Conservation (phyloP, 495 filamentous ascomycete species). For the Ramalina intermedia region DNA sequence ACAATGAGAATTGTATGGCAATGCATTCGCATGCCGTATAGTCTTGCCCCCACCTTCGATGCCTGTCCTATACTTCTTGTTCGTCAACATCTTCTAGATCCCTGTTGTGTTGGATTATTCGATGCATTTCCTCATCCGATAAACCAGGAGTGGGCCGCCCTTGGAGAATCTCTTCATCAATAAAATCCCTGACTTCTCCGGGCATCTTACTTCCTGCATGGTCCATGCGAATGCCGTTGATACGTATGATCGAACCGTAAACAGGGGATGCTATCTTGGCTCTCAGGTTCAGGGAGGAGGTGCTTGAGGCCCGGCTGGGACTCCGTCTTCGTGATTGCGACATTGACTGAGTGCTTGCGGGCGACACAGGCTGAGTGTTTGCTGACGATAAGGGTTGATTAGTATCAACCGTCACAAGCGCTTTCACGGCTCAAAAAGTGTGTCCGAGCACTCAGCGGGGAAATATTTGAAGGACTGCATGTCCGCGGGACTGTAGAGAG, state of each 20-base stretch:
- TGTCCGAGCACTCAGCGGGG: too few relatives aligned
- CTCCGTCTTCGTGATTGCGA: not conserved
- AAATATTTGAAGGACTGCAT: too few relatives aligned
- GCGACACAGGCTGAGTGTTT: not conserved
- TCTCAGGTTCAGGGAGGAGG: not conserved
- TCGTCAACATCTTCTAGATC: not conserved
- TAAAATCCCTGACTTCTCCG: not conserved
- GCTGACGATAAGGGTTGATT: too few relatives aligned
- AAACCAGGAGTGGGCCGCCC: not conserved
- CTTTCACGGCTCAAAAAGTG: too few relatives aligned
- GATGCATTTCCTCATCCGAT: not conserved
- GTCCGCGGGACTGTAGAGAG: too few relatives aligned
- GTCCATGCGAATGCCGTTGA: constrained; percentile 1
- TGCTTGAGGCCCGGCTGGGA: not conserved
- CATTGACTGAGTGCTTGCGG: not conserved
- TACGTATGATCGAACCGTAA: not conserved
- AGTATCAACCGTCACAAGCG: not conserved
- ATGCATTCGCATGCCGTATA: not conserved
- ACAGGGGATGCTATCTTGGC: not conserved
- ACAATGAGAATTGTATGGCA: constrained; percentile 4
- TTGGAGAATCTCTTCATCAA: not conserved
- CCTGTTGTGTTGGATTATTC: not conserved
- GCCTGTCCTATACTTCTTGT: not conserved
- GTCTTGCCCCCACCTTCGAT: constrained; percentile 3
- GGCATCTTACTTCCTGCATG: not conserved